A percentile compares a stretch with the other conserved stretches of the same genome.
Evolutionary conservation across 192 early-diverging fungal genomes (phyloP).

Genomic region (Chytriomyces sp.): DNA sequence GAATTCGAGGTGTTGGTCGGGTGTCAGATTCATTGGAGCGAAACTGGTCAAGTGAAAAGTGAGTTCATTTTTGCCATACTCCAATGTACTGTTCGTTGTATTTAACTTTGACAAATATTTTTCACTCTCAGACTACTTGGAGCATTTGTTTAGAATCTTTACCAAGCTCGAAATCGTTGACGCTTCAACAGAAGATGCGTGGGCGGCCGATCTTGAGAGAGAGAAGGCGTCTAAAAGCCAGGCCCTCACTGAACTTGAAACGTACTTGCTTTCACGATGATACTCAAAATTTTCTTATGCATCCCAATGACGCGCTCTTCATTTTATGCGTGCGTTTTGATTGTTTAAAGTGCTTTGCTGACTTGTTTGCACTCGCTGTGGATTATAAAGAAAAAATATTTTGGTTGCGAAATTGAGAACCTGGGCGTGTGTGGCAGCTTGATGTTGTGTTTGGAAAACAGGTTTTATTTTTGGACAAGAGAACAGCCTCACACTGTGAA

Average conservation of each 20-base stretch:
- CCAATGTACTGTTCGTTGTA: not conserved
- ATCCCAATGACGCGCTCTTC: no score
- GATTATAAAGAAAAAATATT: no score
- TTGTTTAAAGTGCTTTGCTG: no score
- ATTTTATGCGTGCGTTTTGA: no score
- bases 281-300: not conserved
- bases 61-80: slow-evolving; percentile 28
- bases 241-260: slow-evolving; percentile 31
- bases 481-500: slow-evolving; percentile 48
- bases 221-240: slow-evolving; percentile 32
- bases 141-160: slow-evolving; percentile 52
- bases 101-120: not conserved
- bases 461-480: not conserved
- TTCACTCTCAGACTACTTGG: slow-evolving; percentile 44
- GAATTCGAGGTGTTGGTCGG: slow-evolving; percentile 38
- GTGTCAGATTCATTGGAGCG: slow-evolving; percentile 32
- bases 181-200: slow-evolving; percentile 33
- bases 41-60: slow-evolving; percentile 26
- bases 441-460: not conserved
- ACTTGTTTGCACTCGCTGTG: no score
- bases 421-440: no score
- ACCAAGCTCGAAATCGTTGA: slow-evolving; percentile 43
- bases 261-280: slow-evolving; percentile 42
- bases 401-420: no score
- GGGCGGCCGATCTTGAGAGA: slow-evolving; percentile 25